These are phyloP conservation scores for Candida broadrunensis DNA, from an alignment of 805 yeast species.

Conservation along the genomic window DNA sequence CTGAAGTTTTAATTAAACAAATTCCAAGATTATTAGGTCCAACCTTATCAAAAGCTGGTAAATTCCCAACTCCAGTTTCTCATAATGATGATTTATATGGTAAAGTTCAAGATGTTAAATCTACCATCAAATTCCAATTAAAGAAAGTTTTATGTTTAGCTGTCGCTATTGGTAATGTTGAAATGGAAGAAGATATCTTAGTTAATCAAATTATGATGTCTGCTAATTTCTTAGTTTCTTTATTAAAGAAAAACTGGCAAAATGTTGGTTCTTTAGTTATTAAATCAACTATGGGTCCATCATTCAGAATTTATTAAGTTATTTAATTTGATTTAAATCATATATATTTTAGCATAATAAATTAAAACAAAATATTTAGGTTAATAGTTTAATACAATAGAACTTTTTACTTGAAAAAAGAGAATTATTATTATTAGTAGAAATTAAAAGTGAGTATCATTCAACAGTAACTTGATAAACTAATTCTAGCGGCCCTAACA, in stretches of 20 bases:
- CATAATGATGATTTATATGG: constrained; percentile 97
- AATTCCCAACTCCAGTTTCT: constrained; percentile 99
- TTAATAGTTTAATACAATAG: no score
- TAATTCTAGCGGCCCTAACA: no score
- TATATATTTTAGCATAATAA: not conserved
- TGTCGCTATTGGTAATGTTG: constrained; percentile 99
- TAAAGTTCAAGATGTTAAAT: constrained; percentile 95
- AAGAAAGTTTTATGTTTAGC: constrained; percentile 99
- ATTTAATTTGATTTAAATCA: no score
- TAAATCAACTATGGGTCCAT: constrained; percentile 99
- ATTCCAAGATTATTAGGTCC: constrained; percentile 99
- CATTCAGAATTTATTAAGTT: constrained; percentile 95
- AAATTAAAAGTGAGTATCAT: no score
- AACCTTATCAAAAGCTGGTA: constrained; percentile 99
- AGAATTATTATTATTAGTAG: no score
- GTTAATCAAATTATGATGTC: constrained; percentile 99
- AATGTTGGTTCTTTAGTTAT: constrained; percentile 99
- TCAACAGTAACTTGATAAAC: no score
- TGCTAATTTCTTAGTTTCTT: constrained; percentile 97
- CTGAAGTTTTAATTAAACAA: constrained; percentile 98
- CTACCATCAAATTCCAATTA: constrained; percentile 99
- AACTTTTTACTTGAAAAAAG: no score
- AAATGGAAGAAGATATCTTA: constrained; percentile 95
- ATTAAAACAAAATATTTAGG: no score
- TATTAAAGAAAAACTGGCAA: constrained; percentile 99